Conservation (phyloP, 306 rosid genomes). For the Medicago arabica region DNA sequence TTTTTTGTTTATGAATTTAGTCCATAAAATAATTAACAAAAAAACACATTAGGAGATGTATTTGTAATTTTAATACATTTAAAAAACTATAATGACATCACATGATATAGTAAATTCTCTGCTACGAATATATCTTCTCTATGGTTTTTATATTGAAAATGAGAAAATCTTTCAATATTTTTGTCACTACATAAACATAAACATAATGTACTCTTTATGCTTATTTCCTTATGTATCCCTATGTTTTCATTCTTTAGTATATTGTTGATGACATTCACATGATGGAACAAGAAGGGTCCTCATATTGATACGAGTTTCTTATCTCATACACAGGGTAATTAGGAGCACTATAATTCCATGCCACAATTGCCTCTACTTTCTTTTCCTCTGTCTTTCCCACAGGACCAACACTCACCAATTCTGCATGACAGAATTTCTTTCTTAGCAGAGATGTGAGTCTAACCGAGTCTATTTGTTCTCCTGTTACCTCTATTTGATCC, state of each 20-base stretch:
- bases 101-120: too few species aligned
- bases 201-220: background rate
- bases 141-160: too few species aligned
- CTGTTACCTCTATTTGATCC: conserved; percentile 53
- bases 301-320: background rate
- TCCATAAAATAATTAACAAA: too few species aligned
- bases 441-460: conserved; percentile 49
- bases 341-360: conserved; percentile 5
- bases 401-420: conserved; percentile 44
- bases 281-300: conserved; percentile 36
- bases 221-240: background rate
- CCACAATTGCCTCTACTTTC: background rate
- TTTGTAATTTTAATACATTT: too few species aligned
- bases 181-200: background rate
- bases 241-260: background rate
- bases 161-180: background rate
- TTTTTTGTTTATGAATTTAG: too few species aligned
- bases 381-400: conserved; percentile 40
- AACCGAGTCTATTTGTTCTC: conserved; percentile 53
- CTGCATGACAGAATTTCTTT: conserved; percentile 48
- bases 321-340: conserved; percentile 5
- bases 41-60: too few species aligned
- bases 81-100: too few species aligned
- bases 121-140: too few species aligned
- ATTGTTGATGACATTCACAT: conserved; percentile 1